Base-by-base conservation (phyloP, 208 protist species). In the Acanthamoeba sp. region DNA sequence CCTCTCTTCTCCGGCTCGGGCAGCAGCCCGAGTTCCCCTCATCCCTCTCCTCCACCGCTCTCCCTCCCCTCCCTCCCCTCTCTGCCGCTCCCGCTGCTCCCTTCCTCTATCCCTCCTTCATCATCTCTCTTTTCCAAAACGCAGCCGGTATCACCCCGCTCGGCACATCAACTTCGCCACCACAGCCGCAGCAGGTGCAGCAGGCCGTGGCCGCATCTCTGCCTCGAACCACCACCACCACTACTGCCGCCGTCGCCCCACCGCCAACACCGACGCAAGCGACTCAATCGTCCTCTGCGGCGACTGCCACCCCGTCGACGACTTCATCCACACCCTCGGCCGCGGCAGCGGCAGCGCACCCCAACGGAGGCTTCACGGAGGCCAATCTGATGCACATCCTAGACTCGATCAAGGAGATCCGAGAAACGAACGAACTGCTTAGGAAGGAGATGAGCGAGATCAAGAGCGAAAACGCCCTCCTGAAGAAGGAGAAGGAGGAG, bases 71-170 rank as follows among this genome's bases (percentile, higher is more conserved):
- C 16, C 42, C 78, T 87, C 78, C 78, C 32, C 78, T 87, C 14
- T 87, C 78, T n/a, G 14, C 45, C 45, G 48, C 78, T 32, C 20
- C 78, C 38, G 29, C 78, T 29, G 42, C 78, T 29, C 40, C 78
- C 1, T 87, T 87, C 48, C 38, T 87, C 78, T 87, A 87, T 32
- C 78, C 78, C 48, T 87, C 78, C 29, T 85, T 85, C 45, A 85
- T 85, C 42, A 85, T 85, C 76, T 85, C 76, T 45, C 76, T 85
- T 27, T 85, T 85, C 76, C 76, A 85, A 36, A 85, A 85, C 42
- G 76, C 76, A 36, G 76, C 76, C 24, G 76, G 76, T 9, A 85
- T 57, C 45, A 85, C 76, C 2, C 76, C 76, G 5, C 24, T 85
- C 42, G 42, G 9, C 24, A 27, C 76, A 9, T 50, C 71, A 0